phyloP scores from a whole-genome alignment of 1,284 basidiomycete species.

The Ganoderma resinaceum region DNA sequence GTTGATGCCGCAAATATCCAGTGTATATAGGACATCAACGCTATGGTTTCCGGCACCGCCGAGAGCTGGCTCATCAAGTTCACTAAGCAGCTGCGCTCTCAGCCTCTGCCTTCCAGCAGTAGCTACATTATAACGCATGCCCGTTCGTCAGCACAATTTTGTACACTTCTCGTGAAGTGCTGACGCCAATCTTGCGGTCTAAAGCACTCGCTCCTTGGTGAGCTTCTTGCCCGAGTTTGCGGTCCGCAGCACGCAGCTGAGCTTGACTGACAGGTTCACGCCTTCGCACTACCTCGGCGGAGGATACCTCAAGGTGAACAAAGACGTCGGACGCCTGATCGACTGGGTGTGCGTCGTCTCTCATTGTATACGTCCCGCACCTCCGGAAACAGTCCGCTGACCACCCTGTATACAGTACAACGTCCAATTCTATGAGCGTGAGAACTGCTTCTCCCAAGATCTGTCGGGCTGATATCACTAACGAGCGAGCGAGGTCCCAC shows the following conservation, averaged over 20 bases:
- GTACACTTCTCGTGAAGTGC: not conserved
- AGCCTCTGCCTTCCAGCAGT: conserved; percentile 43
- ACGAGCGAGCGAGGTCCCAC: not conserved
- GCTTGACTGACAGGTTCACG: conserved; percentile 50
- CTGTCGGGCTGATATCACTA: not conserved
- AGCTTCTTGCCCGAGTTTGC: not conserved
- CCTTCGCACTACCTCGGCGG: conserved; percentile 59
- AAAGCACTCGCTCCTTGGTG: conserved; percentile 64
- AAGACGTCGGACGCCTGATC: conserved; percentile 56
- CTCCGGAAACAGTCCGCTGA: not conserved
- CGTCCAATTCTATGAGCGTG: conserved; percentile 68
- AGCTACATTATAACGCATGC: conserved; percentile 47
- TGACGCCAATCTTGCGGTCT: conserved; percentile 3
- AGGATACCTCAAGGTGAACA: conserved; percentile 66
- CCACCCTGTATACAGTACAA: conserved; percentile 47
- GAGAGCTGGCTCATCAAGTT: conserved; percentile 53
- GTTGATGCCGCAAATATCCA: not conserved
- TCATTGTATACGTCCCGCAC: not conserved
- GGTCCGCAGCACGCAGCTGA: not conserved
- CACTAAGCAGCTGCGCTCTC: conserved; percentile 45
- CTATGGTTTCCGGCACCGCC: conserved; percentile 48
- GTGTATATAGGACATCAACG: conserved; percentile 51
- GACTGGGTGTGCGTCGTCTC: conserved; percentile 43
- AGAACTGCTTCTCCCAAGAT: conserved; percentile 26
- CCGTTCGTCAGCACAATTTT: conserved; percentile 35